Evolutionary conservation across 495 filamentous ascomycete species (phyloP).

Genomic region (Penicillium odoratum): DNA sequence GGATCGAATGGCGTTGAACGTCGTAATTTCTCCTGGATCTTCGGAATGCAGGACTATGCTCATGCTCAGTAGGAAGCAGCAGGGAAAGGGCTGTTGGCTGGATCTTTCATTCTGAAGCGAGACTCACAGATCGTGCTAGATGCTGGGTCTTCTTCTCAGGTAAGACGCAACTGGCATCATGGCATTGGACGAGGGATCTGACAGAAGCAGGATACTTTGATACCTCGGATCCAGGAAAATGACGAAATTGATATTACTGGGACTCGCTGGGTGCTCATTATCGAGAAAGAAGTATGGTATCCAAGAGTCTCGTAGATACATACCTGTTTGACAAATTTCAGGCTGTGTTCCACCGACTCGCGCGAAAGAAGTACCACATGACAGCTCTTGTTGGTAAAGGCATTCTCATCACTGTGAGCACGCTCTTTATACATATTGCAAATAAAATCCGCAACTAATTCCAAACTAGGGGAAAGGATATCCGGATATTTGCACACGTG

Average conservation of each 20-base stretch:
- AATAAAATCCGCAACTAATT: not conserved
- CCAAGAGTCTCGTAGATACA: not conserved
- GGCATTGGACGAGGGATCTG: not conserved
- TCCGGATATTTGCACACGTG: conserved; percentile 79
- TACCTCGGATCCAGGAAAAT: conserved; percentile 60
- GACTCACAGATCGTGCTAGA: conserved; percentile 25
- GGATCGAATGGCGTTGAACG: conserved; percentile 36
- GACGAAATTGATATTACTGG: conserved; percentile 52
- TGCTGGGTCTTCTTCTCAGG: conserved; percentile 13
- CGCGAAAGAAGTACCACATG: conserved; percentile 52
- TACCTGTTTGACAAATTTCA: conserved; percentile 32
- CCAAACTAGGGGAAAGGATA: conserved; percentile 74
- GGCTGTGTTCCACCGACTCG: conserved; percentile 79
- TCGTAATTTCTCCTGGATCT: conserved; percentile 48
- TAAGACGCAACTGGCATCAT: not conserved
- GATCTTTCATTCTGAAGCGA: conserved; percentile 46
- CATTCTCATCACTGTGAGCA: conserved; percentile 67
- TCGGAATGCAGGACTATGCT: not conserved
- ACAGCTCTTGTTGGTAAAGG: conserved; percentile 54
- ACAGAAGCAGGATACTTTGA: conserved; percentile 57
- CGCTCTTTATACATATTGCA: not conserved
- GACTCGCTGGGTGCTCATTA: conserved; percentile 72
- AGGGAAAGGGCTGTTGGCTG: conserved; percentile 70
- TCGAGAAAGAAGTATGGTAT: conserved; percentile 82
- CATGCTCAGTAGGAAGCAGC: conserved; percentile 45